Conservation (phyloP, 306 rosid species). For the Vicia faba region DNA sequence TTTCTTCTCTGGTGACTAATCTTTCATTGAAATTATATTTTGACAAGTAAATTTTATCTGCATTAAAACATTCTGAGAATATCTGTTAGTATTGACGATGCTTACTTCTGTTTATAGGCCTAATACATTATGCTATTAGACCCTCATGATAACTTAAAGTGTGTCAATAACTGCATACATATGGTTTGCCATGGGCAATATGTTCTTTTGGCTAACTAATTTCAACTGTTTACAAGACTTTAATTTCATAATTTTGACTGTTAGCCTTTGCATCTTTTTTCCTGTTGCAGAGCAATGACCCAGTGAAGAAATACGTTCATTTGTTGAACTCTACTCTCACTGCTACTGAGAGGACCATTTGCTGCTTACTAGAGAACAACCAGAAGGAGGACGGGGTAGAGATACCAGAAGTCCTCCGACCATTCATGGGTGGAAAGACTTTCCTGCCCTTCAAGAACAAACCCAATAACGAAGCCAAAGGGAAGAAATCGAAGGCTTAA, state of each 20-base stretch:
- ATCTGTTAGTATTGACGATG: conserved; percentile 6
- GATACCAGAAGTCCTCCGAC: conserved; percentile 71
- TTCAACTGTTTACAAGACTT: background rate
- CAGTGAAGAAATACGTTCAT: conserved; percentile 78
- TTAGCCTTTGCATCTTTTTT: conserved; percentile 23
- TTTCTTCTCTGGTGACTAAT: background rate
- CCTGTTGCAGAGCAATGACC: conserved; percentile 74
- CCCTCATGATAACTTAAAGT: background rate
- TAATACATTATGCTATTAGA: conserved; percentile 9
- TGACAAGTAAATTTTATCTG: conserved; percentile 4
- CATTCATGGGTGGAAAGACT: conserved; percentile 75
- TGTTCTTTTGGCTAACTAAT: conserved; percentile 11
- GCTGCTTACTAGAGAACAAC: conserved; percentile 93
- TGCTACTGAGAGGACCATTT: conserved; percentile 93
- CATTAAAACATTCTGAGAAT: conserved; percentile 9
- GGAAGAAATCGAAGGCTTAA: conserved; percentile 97
- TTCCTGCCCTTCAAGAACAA: conserved; percentile 82
- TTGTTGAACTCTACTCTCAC: conserved; percentile 93
- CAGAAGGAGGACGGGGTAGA: conserved; percentile 91
- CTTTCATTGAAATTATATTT: background rate
- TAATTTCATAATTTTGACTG: conserved; percentile 28
- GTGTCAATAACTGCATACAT: background rate
- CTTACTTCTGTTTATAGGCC: conserved; percentile 3
- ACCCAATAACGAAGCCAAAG: conserved; percentile 70
- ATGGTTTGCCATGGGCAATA: background rate